Percentiles rank a stretch among this genome's conserved stretches.
Evolutionary conservation across 768 basidiomycete species (phyloP).

Genomic region (Tylopilus subfusipes): DNA sequence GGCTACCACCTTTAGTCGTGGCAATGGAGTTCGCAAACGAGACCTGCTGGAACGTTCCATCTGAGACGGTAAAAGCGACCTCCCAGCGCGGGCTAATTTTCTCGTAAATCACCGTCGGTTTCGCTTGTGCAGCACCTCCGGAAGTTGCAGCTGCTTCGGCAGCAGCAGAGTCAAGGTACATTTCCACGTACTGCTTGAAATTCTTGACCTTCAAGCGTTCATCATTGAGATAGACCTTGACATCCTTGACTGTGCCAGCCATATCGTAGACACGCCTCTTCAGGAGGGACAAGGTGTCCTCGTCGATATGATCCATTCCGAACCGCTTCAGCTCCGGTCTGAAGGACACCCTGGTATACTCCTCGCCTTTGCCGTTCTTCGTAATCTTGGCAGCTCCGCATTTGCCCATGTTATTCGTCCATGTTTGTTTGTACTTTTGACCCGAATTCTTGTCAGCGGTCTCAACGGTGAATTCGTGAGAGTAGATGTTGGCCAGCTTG

Average conservation of each 20-base stretch:
- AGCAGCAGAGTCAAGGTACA: conserved; percentile 80
- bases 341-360: conserved; percentile 92
- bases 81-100: conserved; percentile 84
- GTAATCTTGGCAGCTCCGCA: conserved; percentile 91
- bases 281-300: conserved; percentile 83
- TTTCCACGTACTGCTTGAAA: conserved; percentile 96
- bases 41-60: conserved; percentile 88
- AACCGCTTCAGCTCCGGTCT: conserved; percentile 89
- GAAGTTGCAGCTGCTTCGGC: conserved; percentile 65
- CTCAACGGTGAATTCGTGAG: conserved; percentile 91
- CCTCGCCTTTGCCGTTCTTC: conserved; percentile 81
- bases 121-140: conserved; percentile 75
- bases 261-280: conserved; percentile 95
- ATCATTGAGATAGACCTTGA: conserved; percentile 93
- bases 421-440: conserved; percentile 94
- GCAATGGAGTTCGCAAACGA: conserved; percentile 98
- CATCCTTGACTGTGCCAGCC: conserved; percentile 89
- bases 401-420: conserved; percentile 89
- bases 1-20: conserved; percentile 94
- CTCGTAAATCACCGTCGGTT: conserved; percentile 82
- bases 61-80: conserved; percentile 90
- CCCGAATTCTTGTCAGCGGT: conserved; percentile 84
- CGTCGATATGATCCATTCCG: conserved; percentile 88
- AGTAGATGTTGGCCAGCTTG: conserved; percentile 98
- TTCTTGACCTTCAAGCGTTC: conserved; percentile 88